Conservation (phyloP, 2,329 filamentous ascomycete genomes). For the Calonectria fujianensis region DNA sequence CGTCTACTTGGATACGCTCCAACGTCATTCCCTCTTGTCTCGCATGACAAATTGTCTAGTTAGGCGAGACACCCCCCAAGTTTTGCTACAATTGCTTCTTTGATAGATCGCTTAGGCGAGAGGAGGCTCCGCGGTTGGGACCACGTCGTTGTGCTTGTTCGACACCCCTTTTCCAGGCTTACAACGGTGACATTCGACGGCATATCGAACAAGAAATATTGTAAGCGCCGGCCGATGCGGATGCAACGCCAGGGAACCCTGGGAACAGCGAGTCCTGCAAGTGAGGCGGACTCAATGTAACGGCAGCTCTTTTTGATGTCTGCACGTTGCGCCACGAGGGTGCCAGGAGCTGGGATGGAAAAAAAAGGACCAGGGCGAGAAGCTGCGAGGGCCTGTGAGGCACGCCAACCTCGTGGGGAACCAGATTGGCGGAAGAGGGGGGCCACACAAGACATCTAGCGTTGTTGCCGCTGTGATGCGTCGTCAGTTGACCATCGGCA, state of each 20-base stretch:
- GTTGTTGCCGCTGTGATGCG: slow-evolving; percentile 48
- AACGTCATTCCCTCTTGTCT: not conserved
- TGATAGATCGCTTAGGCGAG: slow-evolving; percentile 9
- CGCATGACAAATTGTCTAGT: not conserved
- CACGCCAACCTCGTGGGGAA: slow-evolving; percentile 28
- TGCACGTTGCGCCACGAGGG: slow-evolving; percentile 24
- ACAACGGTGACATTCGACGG: slow-evolving; percentile 13
- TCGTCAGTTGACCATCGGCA: slow-evolving; percentile 42
- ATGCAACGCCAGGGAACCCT: slow-evolving; percentile 2
- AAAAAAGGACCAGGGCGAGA: not conserved
- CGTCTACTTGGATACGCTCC: not conserved
- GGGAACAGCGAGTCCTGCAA: slow-evolving; percentile 18
- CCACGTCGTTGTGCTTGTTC: slow-evolving; percentile 7
- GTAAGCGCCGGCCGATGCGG: slow-evolving; percentile 16
- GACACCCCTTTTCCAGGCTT: slow-evolving; percentile 3
- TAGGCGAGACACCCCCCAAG: not conserved
- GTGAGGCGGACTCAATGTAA: slow-evolving; percentile 18
- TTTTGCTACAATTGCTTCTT: slow-evolving; percentile 17
- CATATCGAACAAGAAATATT: not conserved
- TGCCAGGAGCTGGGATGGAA: slow-evolving; percentile 6
- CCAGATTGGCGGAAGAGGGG: slow-evolving; percentile 27
- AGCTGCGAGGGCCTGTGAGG: slow-evolving; percentile 15
- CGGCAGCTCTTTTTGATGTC: slow-evolving; percentile 25
- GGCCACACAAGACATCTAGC: slow-evolving; percentile 39
- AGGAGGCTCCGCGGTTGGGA: slow-evolving; percentile 21